Percentiles rank a stretch among this genome's conserved stretches.
Evolutionary conservation across 1,284 basidiomycete genomes (phyloP).

Genomic region (Microbotryomycetes sp.): DNA sequence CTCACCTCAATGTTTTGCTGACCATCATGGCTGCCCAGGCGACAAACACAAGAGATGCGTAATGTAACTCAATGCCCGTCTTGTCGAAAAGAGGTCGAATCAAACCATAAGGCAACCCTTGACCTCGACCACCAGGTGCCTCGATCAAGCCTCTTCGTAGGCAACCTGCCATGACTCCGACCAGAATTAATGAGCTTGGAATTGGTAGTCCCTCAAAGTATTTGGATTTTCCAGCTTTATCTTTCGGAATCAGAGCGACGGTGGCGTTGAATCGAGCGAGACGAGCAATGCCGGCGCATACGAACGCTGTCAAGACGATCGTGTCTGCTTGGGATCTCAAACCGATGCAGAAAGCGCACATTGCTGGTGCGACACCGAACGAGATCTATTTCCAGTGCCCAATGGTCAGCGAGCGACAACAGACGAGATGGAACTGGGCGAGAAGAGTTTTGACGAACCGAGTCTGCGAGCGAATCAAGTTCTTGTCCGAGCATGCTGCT

Average conservation of each 20-base stretch:
- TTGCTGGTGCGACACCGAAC: conserved; percentile 92
- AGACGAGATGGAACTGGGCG: background rate
- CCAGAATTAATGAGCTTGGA: conserved; percentile 78
- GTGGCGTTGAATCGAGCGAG: conserved; percentile 98
- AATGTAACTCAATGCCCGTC: conserved; percentile 63
- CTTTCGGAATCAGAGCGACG: conserved; percentile 87
- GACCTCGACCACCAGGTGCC: conserved; percentile 45
- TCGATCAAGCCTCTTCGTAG: conserved; percentile 74
- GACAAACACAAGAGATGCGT: conserved; percentile 63
- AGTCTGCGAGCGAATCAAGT: conserved; percentile 90
- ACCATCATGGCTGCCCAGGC: conserved; percentile 90
- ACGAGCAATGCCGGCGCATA: conserved; percentile 91
- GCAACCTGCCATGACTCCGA: conserved; percentile 74
- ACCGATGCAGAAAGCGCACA: conserved; percentile 81
- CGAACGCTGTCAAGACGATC: conserved; percentile 76
- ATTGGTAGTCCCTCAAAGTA: conserved; percentile 99
- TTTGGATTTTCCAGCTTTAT: conserved; percentile 73
- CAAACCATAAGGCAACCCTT: conserved; percentile 21
- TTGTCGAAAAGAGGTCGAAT: conserved; percentile 14
- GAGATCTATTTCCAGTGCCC: conserved; percentile 59
- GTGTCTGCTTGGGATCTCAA: conserved; percentile 85
- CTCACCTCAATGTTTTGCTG: conserved; percentile 68
- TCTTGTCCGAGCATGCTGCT: conserved; percentile 97
- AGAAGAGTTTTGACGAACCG: conserved; percentile 53
- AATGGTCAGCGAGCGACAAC: background rate